Base-by-base conservation (phyloP, 2,329 filamentous ascomycete genomes). In the Penicillium hesseltinei region DNA sequence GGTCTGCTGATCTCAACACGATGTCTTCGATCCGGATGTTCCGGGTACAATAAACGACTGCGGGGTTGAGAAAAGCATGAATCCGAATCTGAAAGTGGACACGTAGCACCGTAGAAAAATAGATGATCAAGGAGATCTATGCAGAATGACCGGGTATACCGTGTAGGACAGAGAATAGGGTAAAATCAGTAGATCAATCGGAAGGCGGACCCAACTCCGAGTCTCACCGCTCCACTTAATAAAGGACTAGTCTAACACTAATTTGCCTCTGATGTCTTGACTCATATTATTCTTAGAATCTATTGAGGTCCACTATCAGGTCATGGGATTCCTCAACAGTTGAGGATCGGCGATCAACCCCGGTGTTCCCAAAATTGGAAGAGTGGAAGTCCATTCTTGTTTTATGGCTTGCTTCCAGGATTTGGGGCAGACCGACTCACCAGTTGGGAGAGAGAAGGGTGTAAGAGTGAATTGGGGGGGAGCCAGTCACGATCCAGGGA, bases 211-310 rank as follows among this genome's bases (percentile, higher is more conserved):
- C 17, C 33, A 51, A 51, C 46, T 56, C 53, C 53, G 53, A 36
- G 8, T 49, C 49, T 65, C 59, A 65, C 63, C 64, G 60, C 65
- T 59, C 55, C 63, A 58, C 62, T 49, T 44, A 40, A 27, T 21
- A 23, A 11, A 27, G 10, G 19, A 31, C 13, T 19, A 43, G 31
- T 51, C n/a, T 21, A 25, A 45, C 50, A 19, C 51, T 38, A 38
- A 17, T 29, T 21, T 42, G 19, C 23, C 29, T 40, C 33, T 13
- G 31, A 27, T 21, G 46, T 19, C 46, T 50, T 33, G 44, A 31
- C 42, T 39, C 33, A 42, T 45, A 25, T 51, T 45, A 45, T 52
- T 51, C 49, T 35, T 46, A 36, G 31, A 27, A 25, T 7, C 29
- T n/a, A 29, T 49, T 17, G n/a, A 49, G 35, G 3, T 42, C 39